Percentiles rank a stretch among this genome's conserved stretches.
These are phyloP conservation scores for Fusarium siculi DNA, from an alignment of 2,329 filamentous ascomycete species.

Conservation along the genomic window DNA sequence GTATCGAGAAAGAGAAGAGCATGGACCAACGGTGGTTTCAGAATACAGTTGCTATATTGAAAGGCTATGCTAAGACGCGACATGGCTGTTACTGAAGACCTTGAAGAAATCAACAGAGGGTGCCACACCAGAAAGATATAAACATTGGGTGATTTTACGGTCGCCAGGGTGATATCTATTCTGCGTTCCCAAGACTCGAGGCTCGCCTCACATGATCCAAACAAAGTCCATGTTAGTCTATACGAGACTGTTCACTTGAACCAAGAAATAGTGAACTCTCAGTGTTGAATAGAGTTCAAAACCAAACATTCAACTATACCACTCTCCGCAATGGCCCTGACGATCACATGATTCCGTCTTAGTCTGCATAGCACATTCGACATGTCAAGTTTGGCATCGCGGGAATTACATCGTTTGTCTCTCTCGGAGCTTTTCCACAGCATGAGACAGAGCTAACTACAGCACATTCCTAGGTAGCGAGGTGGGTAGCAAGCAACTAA, in stretches of 20 bases:
- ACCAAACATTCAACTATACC: neutral
- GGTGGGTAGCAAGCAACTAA: neutral
- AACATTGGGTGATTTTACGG: neutral
- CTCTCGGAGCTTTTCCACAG: slow-evolving; percentile 15
- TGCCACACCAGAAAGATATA: slow-evolving; percentile 9
- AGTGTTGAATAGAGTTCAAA: neutral
- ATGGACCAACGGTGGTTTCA: neutral
- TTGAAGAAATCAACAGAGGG: neutral
- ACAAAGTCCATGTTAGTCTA: neutral
- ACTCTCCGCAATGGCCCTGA: slow-evolving; percentile 6
- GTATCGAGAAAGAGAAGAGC: slow-evolving; percentile 14
- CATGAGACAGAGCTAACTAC: neutral
- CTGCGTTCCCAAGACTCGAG: slow-evolving; percentile 1
- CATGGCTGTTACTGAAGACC: slow-evolving; percentile 1
- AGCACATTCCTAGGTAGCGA: neutral
- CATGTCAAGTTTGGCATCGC: neutral
- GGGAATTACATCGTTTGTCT: neutral
- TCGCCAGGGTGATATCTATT: neutral
- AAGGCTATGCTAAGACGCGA: slow-evolving; percentile 12
- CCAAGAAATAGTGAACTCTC: neutral
- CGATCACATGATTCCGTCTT: neutral
- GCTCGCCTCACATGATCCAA: neutral
- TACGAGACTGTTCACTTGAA: neutral
- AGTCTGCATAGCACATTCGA: neutral
- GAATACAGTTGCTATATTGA: neutral